Percentiles rank a stretch among this genome's conserved stretches.
Evolutionary conservation across 768 basidiomycete species (phyloP).

Genomic region (Lentinula detonsa): DNA sequence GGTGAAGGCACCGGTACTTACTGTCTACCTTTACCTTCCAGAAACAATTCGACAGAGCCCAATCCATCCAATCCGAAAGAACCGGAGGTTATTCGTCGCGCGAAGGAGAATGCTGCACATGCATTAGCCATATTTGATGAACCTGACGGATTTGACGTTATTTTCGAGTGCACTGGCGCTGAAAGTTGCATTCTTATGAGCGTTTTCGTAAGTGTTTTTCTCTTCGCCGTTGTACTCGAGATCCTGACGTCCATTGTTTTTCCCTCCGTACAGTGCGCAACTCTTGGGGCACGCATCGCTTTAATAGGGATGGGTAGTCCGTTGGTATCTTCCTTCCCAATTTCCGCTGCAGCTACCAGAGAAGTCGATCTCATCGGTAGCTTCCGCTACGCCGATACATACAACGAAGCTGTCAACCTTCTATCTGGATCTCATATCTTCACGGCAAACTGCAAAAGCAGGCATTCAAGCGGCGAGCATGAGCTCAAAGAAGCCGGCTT

Average conservation of each 20-base stretch:
- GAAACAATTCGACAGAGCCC: constrained; percentile 17
- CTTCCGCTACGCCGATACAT: constrained; percentile 89
- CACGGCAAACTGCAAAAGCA: background rate
- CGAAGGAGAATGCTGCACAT: constrained; percentile 49
- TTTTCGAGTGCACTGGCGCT: constrained; percentile 95
- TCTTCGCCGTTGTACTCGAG: background rate
- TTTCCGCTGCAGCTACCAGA: constrained; percentile 74
- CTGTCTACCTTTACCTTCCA: constrained; percentile 36
- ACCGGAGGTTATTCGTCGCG: constrained; percentile 52
- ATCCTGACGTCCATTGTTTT: constrained; percentile 8
- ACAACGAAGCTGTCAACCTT: constrained; percentile 77
- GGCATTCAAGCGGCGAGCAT: background rate
- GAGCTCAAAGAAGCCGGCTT: background rate
- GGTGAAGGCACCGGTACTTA: constrained; percentile 60
- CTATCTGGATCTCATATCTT: constrained; percentile 26
- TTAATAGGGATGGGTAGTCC: constrained; percentile 95
- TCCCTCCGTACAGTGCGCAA: constrained; percentile 52
- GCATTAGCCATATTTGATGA: constrained; percentile 52
- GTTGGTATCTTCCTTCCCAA: constrained; percentile 67
- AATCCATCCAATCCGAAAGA: constrained; percentile 36
- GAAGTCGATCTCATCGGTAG: constrained; percentile 93
- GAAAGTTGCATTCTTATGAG: constrained; percentile 90
- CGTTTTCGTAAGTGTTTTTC: constrained; percentile 60
- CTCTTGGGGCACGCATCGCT: constrained; percentile 84
- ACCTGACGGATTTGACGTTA: constrained; percentile 82